Percentiles rank a stretch among this genome's conserved stretches.
Evolutionary conservation across 2,329 filamentous ascomycete species (phyloP).

Genomic region (Curvularia verruculosa): DNA sequence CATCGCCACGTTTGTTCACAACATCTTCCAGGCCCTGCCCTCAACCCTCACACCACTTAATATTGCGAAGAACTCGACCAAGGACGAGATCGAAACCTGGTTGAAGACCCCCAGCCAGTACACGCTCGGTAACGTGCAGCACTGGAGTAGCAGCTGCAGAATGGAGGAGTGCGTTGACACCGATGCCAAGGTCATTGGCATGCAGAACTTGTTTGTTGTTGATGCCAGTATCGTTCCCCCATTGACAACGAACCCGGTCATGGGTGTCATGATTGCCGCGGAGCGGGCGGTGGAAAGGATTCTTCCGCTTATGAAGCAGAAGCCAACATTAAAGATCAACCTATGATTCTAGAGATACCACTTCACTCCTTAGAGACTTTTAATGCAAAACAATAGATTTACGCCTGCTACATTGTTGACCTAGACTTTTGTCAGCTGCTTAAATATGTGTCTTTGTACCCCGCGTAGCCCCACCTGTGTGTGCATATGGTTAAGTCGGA

Average conservation of each 20-base stretch:
- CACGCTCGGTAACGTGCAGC: conserved; percentile 58
- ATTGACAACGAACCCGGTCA: conserved; percentile 61
- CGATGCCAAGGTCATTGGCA: conserved; percentile 56
- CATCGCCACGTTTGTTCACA: conserved; percentile 59
- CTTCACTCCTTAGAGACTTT: not conserved
- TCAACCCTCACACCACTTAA: conserved; percentile 57
- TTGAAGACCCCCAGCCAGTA: conserved; percentile 58
- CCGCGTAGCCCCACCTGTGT: not conserved
- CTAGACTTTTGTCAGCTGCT: not conserved
- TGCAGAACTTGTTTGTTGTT: conserved; percentile 59
- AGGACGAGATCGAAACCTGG: conserved; percentile 58
- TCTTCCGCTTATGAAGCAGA: conserved; percentile 26
- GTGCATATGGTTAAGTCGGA: not conserved
- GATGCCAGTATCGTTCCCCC: conserved; percentile 59
- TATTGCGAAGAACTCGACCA: conserved; percentile 53
- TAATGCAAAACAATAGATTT: not conserved
- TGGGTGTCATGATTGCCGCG: conserved; percentile 61
- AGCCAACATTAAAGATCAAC: not conserved
- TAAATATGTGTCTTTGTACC: not conserved
- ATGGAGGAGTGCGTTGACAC: conserved; percentile 59
- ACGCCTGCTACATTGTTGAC: not conserved
- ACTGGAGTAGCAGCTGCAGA: conserved; percentile 61
- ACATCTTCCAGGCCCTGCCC: conserved; percentile 57
- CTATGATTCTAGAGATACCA: not conserved
- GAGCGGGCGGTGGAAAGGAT: conserved; percentile 61